Evolutionary conservation across 2,329 filamentous ascomycete species (phyloP).

Genomic region (Cordyceps militaris): DNA sequence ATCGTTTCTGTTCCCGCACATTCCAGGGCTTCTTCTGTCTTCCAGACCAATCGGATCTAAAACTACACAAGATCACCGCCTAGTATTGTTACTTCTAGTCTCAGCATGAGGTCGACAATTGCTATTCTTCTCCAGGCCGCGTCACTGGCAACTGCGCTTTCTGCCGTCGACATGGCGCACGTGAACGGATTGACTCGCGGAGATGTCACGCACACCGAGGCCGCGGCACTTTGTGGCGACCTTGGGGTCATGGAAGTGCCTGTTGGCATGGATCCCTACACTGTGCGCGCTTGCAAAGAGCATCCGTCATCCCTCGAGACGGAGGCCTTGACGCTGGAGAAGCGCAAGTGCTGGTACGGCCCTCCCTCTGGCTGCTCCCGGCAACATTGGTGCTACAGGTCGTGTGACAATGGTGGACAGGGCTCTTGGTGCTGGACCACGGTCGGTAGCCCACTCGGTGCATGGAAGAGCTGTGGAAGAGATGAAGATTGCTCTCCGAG

Average conservation of each 20-base stretch:
- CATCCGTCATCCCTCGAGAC: neutral
- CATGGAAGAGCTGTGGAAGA: neutral
- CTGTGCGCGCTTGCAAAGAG: neutral
- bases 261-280: neutral
- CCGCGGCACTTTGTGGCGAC: neutral
- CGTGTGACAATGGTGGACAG: neutral
- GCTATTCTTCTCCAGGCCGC: neutral
- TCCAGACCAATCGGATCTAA: too few species aligned
- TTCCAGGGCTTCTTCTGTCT: too few species aligned
- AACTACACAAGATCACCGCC: too few species aligned
- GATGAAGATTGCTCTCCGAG: neutral
- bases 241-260: conserved; percentile 1
- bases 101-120: neutral
- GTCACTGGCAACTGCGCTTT: neutral
- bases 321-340: neutral
- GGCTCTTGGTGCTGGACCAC: conserved; percentile 6
- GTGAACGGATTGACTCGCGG: neutral
- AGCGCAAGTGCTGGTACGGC: neutral
- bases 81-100: too few species aligned
- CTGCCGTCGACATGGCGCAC: neutral
- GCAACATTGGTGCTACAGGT: neutral
- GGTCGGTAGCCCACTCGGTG: neutral
- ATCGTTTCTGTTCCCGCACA: too few species aligned
- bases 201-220: neutral
- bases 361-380: neutral